These are phyloP conservation scores for Umbellularia californica DNA, from an alignment of 164 flowering plant species.

Conservation along the genomic window DNA sequence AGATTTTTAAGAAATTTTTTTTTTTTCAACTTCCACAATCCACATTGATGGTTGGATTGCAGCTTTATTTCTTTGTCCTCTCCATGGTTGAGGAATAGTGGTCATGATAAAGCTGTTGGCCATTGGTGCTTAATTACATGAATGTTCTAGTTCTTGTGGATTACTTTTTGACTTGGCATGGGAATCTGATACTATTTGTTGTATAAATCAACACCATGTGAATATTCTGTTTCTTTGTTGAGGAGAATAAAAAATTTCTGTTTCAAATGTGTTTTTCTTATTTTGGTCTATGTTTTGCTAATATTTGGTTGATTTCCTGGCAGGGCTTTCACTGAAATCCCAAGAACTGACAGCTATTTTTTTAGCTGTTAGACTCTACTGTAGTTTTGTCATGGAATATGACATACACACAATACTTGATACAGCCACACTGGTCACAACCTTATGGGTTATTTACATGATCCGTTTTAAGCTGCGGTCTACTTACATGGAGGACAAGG, in stretches of 20 bases:
- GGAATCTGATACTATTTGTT: not conserved
- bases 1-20: not conserved
- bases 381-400: constrained; percentile 37
- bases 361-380: constrained; percentile 23
- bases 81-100: not conserved
- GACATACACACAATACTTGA: constrained; percentile 38
- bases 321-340: constrained; percentile 23
- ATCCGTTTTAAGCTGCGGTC: constrained; percentile 27
- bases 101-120: not conserved
- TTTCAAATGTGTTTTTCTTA: not conserved
- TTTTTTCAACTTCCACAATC: not conserved
- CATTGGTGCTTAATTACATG: not conserved
- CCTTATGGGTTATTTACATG: constrained; percentile 38
- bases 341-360: constrained; percentile 24
- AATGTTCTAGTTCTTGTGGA: not conserved
- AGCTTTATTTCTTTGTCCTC: not conserved
- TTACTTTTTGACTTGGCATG: not conserved
- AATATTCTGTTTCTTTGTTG: no score
- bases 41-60: not conserved
- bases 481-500: constrained; percentile 34
- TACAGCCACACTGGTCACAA: constrained; percentile 28
- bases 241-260: not conserved
- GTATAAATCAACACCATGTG: no score
- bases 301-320: not conserved
- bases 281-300: not conserved